Evolutionary conservation across 768 basidiomycete species (phyloP).

Genomic region (Mycena olivaceomarginata): DNA sequence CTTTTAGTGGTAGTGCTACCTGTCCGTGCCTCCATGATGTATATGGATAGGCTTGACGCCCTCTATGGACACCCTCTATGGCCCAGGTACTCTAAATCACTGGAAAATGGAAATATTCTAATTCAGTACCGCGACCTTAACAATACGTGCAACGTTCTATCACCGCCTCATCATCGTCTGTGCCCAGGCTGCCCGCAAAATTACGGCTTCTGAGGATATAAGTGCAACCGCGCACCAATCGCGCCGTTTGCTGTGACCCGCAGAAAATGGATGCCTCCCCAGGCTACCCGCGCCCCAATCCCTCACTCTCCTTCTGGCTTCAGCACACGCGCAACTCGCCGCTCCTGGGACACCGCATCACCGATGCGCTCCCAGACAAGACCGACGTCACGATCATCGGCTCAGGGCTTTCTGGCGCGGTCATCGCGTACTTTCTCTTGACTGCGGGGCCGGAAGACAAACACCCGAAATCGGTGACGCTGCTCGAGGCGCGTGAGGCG

Average conservation of each 20-base stretch:
- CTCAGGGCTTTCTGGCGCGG: constrained; percentile 58
- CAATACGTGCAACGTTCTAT: too few relatives aligned
- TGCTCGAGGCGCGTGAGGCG: constrained; percentile 66
- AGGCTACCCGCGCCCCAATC: constrained; percentile 46
- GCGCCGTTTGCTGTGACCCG: not conserved
- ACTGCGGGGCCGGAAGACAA: constrained; percentile 37
- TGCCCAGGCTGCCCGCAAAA: too few relatives aligned
- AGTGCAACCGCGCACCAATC: too few relatives aligned
- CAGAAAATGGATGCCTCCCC: constrained; percentile 20
- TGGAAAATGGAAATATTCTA: too few relatives aligned
- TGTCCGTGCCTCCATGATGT: too few relatives aligned
- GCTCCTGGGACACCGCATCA: constrained; percentile 45
- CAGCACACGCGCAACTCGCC: constrained; percentile 47
- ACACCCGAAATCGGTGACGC: constrained; percentile 50
- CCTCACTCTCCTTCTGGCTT: constrained; percentile 57
- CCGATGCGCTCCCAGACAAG: constrained; percentile 29
- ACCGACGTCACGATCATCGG: constrained; percentile 58
- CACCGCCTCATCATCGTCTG: too few relatives aligned
- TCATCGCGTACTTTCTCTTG: constrained; percentile 54
- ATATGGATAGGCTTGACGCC: too few relatives aligned
- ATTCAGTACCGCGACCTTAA: too few relatives aligned
- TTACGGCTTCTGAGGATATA: too few relatives aligned
- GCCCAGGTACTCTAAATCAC: too few relatives aligned
- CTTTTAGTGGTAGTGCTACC: too few relatives aligned
- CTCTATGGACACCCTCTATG: too few relatives aligned